Conservation (phyloP, 495 filamentous ascomycete genomes). For the Filosporella fistucella region DNA sequence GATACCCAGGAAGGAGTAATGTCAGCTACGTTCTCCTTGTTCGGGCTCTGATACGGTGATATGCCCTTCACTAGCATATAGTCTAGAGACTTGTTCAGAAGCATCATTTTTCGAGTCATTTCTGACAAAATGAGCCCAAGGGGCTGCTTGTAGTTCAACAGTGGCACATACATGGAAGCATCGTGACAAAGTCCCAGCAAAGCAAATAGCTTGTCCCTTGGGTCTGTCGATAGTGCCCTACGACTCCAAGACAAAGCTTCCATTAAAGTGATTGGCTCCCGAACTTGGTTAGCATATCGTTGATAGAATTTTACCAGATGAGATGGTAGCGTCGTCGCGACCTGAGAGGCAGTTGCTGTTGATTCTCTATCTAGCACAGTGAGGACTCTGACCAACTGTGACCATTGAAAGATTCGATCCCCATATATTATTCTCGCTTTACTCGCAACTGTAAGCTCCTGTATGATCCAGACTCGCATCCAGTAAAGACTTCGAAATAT, state of each 20-base stretch:
- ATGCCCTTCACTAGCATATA: too few relatives aligned
- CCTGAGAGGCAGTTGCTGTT: neutral
- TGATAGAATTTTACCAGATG: neutral
- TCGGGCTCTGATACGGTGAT: too few relatives aligned
- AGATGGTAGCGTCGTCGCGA: neutral
- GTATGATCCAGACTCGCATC: slow-evolving; percentile 1
- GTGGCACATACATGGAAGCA: neutral
- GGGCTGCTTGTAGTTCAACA: neutral
- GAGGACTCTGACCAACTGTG: neutral
- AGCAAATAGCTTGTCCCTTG: slow-evolving; percentile 7
- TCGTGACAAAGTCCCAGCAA: slow-evolving; percentile 6
- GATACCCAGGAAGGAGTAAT: too few relatives aligned
- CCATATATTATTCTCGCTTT: neutral
- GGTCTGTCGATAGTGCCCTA: neutral
- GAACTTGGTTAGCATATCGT: neutral
- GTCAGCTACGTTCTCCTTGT: too few relatives aligned
- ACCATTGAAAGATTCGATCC: neutral
- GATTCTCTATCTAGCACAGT: neutral
- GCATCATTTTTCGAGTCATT: neutral
- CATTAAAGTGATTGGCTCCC: neutral
- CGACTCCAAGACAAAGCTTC: neutral
- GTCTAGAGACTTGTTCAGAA: too few relatives aligned
- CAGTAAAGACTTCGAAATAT: neutral
- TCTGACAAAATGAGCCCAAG: neutral
- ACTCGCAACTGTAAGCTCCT: neutral